Evolutionary conservation across 441 rosid species (phyloP).

Genomic region (Adansonia gregorii): DNA sequence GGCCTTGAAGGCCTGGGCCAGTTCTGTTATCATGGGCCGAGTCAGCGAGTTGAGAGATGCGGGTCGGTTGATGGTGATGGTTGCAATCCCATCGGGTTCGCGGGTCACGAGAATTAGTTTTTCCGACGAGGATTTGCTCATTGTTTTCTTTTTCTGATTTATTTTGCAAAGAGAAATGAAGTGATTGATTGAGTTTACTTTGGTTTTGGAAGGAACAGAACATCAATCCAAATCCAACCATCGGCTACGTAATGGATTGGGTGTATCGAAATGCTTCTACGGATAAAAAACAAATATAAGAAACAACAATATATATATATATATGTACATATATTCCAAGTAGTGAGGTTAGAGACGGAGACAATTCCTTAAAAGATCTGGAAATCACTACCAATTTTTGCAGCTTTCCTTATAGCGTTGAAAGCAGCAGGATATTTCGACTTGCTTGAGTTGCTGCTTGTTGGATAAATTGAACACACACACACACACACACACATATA

Average conservation of each 20-base stretch:
- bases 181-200: neutral
- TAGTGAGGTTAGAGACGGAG: too few species aligned
- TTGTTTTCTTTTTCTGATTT: constrained; percentile 1
- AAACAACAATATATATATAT: neutral
- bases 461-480: too few species aligned
- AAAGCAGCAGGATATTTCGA: too few species aligned
- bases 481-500: too few species aligned
- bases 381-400: too few species aligned
- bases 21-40: constrained; percentile 63
- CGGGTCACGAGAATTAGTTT: constrained; percentile 58
- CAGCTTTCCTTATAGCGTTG: too few species aligned
- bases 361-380: too few species aligned
- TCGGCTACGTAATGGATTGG: neutral
- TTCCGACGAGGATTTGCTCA: constrained; percentile 42
- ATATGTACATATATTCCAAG: too few species aligned
- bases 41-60: constrained; percentile 79
- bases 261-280: neutral
- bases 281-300: neutral
- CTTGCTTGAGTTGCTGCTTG: too few species aligned
- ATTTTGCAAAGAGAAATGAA: neutral
- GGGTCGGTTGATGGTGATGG: constrained; percentile 84
- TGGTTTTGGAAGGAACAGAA: neutral
- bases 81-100: constrained; percentile 59
- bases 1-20: constrained; percentile 64
- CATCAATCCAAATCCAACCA: neutral